Evolutionary conservation across 805 yeast genomes (phyloP).

Genomic region (Kodamaea lidongshanica): DNA sequence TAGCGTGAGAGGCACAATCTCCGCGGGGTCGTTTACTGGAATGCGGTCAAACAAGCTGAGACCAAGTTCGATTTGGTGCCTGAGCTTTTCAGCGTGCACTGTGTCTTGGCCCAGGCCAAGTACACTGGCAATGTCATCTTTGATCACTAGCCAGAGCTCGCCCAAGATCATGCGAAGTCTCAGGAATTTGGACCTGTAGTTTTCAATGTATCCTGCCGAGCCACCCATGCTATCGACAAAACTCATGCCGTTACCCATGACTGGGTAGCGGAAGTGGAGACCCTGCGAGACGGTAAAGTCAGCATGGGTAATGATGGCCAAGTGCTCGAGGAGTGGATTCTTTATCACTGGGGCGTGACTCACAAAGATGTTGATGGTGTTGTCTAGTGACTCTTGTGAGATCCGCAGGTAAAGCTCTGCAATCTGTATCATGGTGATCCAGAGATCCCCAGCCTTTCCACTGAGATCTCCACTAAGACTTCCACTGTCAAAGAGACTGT

Average conservation of each 20-base stretch:
- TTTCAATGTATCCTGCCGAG: slow-evolving; percentile 41
- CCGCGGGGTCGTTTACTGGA: slow-evolving; percentile 41
- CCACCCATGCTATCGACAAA: slow-evolving; percentile 47
- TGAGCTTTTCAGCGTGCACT: slow-evolving; percentile 21
- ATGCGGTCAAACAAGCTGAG: slow-evolving; percentile 57
- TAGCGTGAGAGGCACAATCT: slow-evolving; percentile 37
- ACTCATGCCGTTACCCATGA: slow-evolving; percentile 63
- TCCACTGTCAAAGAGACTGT: slow-evolving; percentile 53
- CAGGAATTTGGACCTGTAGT: slow-evolving; percentile 56
- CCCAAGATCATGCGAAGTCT: slow-evolving; percentile 57
- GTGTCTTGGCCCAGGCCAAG: slow-evolving; percentile 22
- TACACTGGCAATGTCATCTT: slow-evolving; percentile 42
- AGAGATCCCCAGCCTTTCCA: slow-evolving; percentile 50
- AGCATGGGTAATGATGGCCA: slow-evolving; percentile 60
- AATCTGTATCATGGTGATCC: slow-evolving; percentile 68
- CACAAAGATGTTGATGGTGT: slow-evolving; percentile 54
- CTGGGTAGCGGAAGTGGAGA: slow-evolving; percentile 62
- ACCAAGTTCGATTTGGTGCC: slow-evolving; percentile 47
- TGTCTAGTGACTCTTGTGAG: slow-evolving; percentile 8
- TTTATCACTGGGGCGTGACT: slow-evolving; percentile 67
- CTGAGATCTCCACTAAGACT: slow-evolving; percentile 12
- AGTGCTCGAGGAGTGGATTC: slow-evolving; percentile 62
- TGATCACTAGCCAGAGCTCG: slow-evolving; percentile 57
- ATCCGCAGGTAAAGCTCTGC: slow-evolving; percentile 47
- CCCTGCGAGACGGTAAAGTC: slow-evolving; percentile 73